Base-by-base conservation (phyloP, 805 yeast species). In the Kuraishia cidri region DNA sequence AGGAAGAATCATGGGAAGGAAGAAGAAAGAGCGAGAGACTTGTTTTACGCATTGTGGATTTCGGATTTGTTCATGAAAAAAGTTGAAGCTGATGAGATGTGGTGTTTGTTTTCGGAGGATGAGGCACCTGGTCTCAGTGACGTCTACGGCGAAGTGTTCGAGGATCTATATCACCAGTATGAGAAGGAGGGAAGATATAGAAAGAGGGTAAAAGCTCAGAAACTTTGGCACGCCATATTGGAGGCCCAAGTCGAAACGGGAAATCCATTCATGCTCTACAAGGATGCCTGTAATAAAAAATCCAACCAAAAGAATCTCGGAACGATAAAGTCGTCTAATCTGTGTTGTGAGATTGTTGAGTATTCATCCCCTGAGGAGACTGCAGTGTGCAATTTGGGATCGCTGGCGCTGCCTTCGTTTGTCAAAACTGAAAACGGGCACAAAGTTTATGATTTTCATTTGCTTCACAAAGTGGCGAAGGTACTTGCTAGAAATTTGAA, bases 191-290 rank as follows among this genome's bases (percentile, higher is more conserved):
- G 79, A 7, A 69, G 73, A 37, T 85, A 78, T 35, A 64, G 69
- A 38, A 67, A 64, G 43, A 73, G 76, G 14, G 66, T 87, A 37
- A 77, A 74, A 46, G 97, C 98, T 17, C 95, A 87, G 56, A 83
- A 82, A 55, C 65, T 90, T 30, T 90, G 97, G 97, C 70, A 76
- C 41, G 79, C 88, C 29, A 87, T 90, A 35, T 57, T 90, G 35
- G 92, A 85, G 52, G 77, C 96, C 22, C 98, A 90, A 62, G 83
- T 92, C 24, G 97, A 90, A 61, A 88, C 97, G 3, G 97, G 98
- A 33, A 84, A 83, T 45, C 98, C 98, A 17, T 90, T 84, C 64
- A 78, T 90, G 79, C 66, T 90, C 11, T 90, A 84, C 67, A 90
- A 90, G 54, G 98, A 90, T 62, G 72, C 95, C 7, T 83, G 95